Percentiles rank a stretch among this genome's conserved stretches.
These are phyloP conservation scores for Hypoxylon sp. DNA, from an alignment of 2,329 filamentous ascomycete genomes.

Conservation along the genomic window DNA sequence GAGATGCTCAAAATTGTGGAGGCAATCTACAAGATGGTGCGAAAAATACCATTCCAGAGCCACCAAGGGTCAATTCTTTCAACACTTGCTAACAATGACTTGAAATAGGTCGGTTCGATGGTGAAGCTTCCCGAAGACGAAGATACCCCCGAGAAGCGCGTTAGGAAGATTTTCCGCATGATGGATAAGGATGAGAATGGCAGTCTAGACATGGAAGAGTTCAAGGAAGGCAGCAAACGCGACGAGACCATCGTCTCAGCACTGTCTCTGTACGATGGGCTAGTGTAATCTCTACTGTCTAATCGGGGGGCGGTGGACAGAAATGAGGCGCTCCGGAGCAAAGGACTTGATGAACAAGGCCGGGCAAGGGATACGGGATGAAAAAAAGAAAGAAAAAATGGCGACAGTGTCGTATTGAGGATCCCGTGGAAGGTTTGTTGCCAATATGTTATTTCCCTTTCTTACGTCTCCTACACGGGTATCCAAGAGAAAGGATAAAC, in stretches of 20 bases:
- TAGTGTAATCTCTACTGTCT: conserved; percentile 72
- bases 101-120: conserved; percentile 90
- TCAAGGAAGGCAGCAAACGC: conserved; percentile 98
- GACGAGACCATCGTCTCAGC: conserved; percentile 99
- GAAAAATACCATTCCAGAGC: conserved; percentile 34
- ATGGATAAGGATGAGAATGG: conserved; percentile 99
- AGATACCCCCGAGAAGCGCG: conserved; percentile 98
- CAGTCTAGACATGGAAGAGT: conserved; percentile 95
- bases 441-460: conserved; percentile 38
- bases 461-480: conserved; percentile 33
- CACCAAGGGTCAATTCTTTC: background rate
- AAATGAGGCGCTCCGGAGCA: conserved; percentile 29
- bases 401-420: conserved; percentile 25
- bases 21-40: conserved; percentile 99
- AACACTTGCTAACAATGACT: conserved; percentile 30
- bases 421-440: conserved; percentile 29
- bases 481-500: conserved; percentile 36
- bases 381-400: conserved; percentile 35
- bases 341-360: conserved; percentile 21
- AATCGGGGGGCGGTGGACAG: conserved; percentile 11
- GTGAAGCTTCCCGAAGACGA: conserved; percentile 98
- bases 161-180: conserved; percentile 98
- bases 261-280: conserved; percentile 93
- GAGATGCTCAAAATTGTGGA: conserved; percentile 99
- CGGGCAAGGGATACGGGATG: conserved; percentile 18